Evolutionary conservation across 371 early-diverging fungal species (phyloP).

Genomic region (Rhizomucor pusillus): DNA sequence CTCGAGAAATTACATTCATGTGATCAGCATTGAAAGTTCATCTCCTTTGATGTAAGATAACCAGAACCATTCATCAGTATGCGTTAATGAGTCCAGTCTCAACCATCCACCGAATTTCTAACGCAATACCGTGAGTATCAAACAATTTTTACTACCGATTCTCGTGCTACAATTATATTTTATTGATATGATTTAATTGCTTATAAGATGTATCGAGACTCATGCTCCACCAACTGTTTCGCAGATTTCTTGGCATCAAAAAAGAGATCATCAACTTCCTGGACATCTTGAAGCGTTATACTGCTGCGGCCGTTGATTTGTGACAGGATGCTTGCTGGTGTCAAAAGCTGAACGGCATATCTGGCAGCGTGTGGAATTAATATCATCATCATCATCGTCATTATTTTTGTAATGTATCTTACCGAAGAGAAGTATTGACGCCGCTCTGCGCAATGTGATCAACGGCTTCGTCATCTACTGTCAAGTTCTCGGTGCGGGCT

Average conservation of each 20-base stretch:
- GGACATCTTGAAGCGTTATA: conserved; percentile 81
- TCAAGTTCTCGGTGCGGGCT: conserved; percentile 87
- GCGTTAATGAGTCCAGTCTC: too few species aligned
- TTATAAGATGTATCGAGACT: too few species aligned
- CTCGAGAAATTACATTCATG: too few species aligned
- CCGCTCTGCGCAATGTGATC: conserved; percentile 81
- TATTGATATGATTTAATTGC: too few species aligned
- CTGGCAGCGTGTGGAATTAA: conserved; percentile 35
- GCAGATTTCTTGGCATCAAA: conserved; percentile 91
- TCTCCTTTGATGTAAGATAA: too few species aligned
- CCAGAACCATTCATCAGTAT: too few species aligned
- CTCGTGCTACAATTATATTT: too few species aligned
- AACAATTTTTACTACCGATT: too few species aligned
- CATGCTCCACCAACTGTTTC: conserved; percentile 40
- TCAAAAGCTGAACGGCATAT: conserved; percentile 97
- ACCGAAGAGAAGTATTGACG: conserved; percentile 74
- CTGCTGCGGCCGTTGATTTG: conserved; percentile 79
- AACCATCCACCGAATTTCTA: too few species aligned
- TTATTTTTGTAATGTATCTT: conserved; percentile 3
- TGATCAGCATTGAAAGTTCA: too few species aligned
- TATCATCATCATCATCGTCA: conserved; percentile 2
- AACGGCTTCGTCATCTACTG: conserved; percentile 72
- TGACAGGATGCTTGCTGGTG: conserved; percentile 86
- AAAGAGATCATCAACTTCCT: conserved; percentile 84
- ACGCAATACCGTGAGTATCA: too few species aligned